Conservation (phyloP, 1,284 basidiomycete species). For the Apiotrichum porosum region DNA sequence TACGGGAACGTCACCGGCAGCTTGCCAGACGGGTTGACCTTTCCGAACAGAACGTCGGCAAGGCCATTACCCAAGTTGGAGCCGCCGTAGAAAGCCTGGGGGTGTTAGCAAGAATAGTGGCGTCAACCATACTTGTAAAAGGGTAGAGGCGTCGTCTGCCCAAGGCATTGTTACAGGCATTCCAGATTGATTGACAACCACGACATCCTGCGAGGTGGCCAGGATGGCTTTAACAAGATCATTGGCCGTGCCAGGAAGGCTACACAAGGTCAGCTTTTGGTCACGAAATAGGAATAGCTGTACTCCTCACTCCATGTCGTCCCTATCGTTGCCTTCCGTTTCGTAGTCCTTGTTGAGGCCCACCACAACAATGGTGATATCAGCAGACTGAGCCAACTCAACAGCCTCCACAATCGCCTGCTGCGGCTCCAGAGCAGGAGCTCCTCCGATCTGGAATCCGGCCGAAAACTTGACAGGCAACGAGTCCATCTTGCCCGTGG, state of each 20-base stretch:
- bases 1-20: conserved; percentile 73
- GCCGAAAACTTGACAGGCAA: too few species aligned
- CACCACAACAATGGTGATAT: conserved; percentile 59
- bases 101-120: too few species aligned
- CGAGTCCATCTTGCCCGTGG: too few species aligned
- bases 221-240: conserved; percentile 64
- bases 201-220: conserved; percentile 61
- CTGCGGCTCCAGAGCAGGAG: conserved; percentile 54
- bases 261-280: too few species aligned
- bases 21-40: conserved; percentile 69
- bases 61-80: conserved; percentile 76
- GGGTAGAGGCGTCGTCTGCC: conserved; percentile 59
- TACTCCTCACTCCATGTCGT: too few species aligned
- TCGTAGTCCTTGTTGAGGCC: conserved; percentile 58
- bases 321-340: conserved; percentile 47
- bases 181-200: conserved; percentile 74
- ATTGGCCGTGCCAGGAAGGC: conserved; percentile 52
- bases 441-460: too few species aligned
- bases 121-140: conserved; percentile 71
- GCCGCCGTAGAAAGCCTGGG: conserved; percentile 77
- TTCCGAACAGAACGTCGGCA: conserved; percentile 70
- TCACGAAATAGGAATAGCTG: too few species aligned
- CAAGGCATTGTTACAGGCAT: conserved; percentile 69
- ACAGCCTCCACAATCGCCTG: conserved; percentile 57
- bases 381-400: conserved; percentile 56